Base-by-base conservation (phyloP, 495 filamentous ascomycete species). In the Chaetomidium leptoderma region DNA sequence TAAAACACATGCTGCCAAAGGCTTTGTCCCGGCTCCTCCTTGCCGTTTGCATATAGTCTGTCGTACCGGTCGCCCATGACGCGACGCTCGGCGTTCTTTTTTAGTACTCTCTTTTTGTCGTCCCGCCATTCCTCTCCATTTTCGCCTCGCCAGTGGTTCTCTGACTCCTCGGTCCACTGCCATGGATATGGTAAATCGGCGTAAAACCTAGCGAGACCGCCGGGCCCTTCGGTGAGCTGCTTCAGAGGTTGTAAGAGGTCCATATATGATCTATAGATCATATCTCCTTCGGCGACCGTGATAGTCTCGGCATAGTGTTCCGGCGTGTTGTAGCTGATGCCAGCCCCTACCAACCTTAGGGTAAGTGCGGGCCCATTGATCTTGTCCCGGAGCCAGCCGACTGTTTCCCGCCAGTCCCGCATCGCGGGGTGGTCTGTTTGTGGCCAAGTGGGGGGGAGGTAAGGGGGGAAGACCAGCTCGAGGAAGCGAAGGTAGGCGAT, bases 401-500 rank as follows among this genome's bases (percentile, higher is more conserved):
- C 30, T 10, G 48, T 52, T 19, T 52, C 48, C 4, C 37, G 23
- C 57, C 48, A 59, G 47, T 59, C 40, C 13, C 9, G 49, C 29
- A 59, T 52, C 3, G 40, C 48, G 4, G 39, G 47, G 27, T 46
- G 24, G 7, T 52, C 48, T 9, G 11, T 9, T 29, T 23, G 14
- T 21, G 49, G 48, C 48, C 57, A 53, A 14, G 17, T 27, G 19
- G n/a, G 2, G 10, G 37, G 30, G 9, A 36, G 5, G 48, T 44
- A 59, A 16, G 30, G 39, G 3, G 57, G 49, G 24, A 59, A 59
- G 0, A 53, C 49, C 2, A 59, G n/a, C 24, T 59, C 57, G 5
- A 59, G 29, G 32, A 53, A 59, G 14, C 57, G 57, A 8, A 59
- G 17, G 29, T 59, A 24, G 9, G 19, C 21, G 24, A 59, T 16